phyloP scores from a whole-genome alignment of 805 yeast species.

The Sugiyamaella americana region DNA sequence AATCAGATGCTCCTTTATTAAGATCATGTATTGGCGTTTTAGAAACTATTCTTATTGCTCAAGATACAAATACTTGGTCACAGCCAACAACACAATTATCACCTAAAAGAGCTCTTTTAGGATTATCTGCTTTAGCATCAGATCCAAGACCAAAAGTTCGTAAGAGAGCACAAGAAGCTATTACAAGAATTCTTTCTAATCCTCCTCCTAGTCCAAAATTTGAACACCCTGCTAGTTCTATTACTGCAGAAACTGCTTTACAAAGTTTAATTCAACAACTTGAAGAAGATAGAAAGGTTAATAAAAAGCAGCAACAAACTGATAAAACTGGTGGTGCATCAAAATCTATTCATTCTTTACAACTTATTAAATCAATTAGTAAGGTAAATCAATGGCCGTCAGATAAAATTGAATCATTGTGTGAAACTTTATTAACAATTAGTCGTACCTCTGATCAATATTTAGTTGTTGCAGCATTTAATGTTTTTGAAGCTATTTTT shows the following conservation, averaged over 20 bases:
- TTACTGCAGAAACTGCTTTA: slow-evolving; percentile 64
- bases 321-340: slow-evolving; percentile 35
- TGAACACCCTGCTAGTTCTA: slow-evolving; percentile 68
- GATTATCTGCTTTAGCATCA: slow-evolving; percentile 66
- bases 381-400: slow-evolving; percentile 80
- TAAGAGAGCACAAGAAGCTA: slow-evolving; percentile 88
- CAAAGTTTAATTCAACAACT: slow-evolving; percentile 46
- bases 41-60: slow-evolving; percentile 71
- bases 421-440: slow-evolving; percentile 68
- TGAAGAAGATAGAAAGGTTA: slow-evolving; percentile 32
- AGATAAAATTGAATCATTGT: slow-evolving; percentile 57
- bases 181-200: slow-evolving; percentile 53
- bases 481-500: slow-evolving; percentile 77
- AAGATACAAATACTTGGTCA: slow-evolving; percentile 73
- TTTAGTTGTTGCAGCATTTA: slow-evolving; percentile 74
- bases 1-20: slow-evolving; percentile 72
- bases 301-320: too few species aligned
- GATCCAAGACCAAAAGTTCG: slow-evolving; percentile 94
- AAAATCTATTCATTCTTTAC: slow-evolving; percentile 66
- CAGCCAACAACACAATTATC: slow-evolving; percentile 37
- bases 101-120: slow-evolving; percentile 79
- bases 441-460: slow-evolving; percentile 81
- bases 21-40: slow-evolving; percentile 81
- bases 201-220: slow-evolving; percentile 75
- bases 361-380: slow-evolving; percentile 65